These are phyloP conservation scores for Cercophora newfieldiana DNA, from an alignment of 495 filamentous ascomycete species.

Conservation along the genomic window DNA sequence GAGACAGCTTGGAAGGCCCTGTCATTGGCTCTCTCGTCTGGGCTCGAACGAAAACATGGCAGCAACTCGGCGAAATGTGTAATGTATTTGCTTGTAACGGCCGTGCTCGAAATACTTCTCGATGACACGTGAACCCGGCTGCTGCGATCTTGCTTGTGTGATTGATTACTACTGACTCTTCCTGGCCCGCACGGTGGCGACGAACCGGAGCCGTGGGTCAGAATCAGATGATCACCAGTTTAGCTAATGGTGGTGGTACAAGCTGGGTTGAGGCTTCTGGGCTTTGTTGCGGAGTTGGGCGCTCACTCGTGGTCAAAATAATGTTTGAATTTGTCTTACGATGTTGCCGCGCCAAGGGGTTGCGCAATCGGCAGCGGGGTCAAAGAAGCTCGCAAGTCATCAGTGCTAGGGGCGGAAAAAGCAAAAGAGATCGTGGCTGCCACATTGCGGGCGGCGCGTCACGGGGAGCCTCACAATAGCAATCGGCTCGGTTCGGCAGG, in stretches of 20 bases:
- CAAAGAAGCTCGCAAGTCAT: too few relatives aligned
- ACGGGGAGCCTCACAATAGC: constrained; percentile 1
- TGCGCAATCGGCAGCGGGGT: neutral
- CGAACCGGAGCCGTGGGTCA: constrained; percentile 19
- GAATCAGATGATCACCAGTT: constrained; percentile 1
- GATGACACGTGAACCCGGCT: neutral
- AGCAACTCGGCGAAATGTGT: neutral
- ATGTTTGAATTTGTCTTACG: neutral
- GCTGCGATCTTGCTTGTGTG: neutral
- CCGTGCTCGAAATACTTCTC: neutral
- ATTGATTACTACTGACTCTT: neutral
- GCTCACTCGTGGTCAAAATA: neutral
- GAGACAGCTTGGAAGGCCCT: neutral
- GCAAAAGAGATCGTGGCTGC: neutral
- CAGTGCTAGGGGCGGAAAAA: neutral
- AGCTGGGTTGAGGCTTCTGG: neutral
- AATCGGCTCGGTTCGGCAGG: constrained; percentile 12
- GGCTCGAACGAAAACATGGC: neutral
- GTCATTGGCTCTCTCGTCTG: neutral
- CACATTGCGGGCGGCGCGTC: neutral
- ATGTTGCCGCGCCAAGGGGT: neutral
- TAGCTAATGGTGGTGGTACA: neutral
- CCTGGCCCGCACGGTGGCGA: neutral
- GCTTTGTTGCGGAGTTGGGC: neutral
- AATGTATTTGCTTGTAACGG: neutral